Percentiles rank a stretch among this genome's conserved stretches.
These are phyloP conservation scores for Blastobotrys proliferans DNA, from an alignment of 1,139 yeast genomes.

Conservation along the genomic window DNA sequence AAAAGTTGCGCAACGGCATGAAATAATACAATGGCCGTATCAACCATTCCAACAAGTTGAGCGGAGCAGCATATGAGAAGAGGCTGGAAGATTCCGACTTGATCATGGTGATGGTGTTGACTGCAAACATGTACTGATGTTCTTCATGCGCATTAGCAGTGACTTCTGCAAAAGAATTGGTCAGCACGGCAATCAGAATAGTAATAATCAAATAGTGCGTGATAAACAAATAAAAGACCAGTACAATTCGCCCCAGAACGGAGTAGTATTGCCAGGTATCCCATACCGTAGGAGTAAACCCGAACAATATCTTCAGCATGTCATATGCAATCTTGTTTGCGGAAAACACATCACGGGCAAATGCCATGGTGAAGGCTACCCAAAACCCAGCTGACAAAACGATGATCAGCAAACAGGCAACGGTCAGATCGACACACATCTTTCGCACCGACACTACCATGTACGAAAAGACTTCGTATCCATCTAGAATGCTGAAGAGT, in stretches of 20 bases:
- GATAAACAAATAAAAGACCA: conserved; percentile 51
- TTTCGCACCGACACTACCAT: conserved; percentile 50
- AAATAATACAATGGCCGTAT: conserved; percentile 34
- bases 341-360: conserved; percentile 44
- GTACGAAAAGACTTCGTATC: conserved; percentile 51
- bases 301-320: conserved; percentile 54
- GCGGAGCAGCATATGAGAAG: conserved; percentile 39
- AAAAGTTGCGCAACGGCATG: conserved; percentile 33
- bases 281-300: conserved; percentile 66
- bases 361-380: conserved; percentile 50
- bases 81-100: conserved; percentile 38
- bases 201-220: conserved; percentile 57
- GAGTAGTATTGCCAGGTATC: conserved; percentile 53
- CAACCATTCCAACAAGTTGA: conserved; percentile 35
- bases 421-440: conserved; percentile 53
- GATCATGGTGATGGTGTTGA: conserved; percentile 39
- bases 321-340: conserved; percentile 52
- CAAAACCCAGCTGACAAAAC: conserved; percentile 57
- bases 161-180: conserved; percentile 37
- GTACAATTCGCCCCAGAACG: conserved; percentile 46
- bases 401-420: conserved; percentile 49
- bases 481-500: conserved; percentile 51
- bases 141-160: conserved; percentile 39
- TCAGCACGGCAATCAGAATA: conserved; percentile 54
- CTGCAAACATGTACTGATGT: conserved; percentile 38